Conservation (phyloP, 2,329 filamentous ascomycete species). For the Chaetomium sp. region DNA sequence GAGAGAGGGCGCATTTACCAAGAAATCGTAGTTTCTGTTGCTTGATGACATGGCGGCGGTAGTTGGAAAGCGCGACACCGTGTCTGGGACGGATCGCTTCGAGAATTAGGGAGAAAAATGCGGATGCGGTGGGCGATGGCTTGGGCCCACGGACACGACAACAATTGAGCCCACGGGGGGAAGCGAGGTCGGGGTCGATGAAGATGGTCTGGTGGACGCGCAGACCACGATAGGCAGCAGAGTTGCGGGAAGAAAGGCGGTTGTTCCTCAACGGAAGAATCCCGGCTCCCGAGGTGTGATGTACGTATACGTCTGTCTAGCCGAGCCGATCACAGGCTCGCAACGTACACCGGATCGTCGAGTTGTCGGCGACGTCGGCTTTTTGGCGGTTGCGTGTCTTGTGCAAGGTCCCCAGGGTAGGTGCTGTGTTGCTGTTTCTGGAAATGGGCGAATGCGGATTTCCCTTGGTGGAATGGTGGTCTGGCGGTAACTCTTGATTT, state of each 20-base stretch:
- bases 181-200: background rate
- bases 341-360: background rate
- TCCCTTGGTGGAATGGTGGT: background rate
- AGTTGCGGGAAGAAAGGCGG: background rate
- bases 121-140: background rate
- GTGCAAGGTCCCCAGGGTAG: background rate
- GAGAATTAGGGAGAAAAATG: background rate
- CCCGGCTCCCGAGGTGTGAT: slow-evolving; percentile 6
- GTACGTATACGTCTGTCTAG: background rate
- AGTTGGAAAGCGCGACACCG: slow-evolving; percentile 9
- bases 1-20: slow-evolving; percentile 55
- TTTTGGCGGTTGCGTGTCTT: background rate
- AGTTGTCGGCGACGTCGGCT: slow-evolving; percentile 7
- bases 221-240: background rate
- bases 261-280: slow-evolving; percentile 1
- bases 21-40: slow-evolving; percentile 98
- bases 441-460: background rate
- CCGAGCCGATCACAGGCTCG: slow-evolving; percentile 1
- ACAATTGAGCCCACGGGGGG: background rate
- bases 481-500: background rate
- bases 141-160: background rate
- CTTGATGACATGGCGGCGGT: slow-evolving; percentile 78
- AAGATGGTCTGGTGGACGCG: background rate
- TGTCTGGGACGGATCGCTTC: slow-evolving; percentile 5
- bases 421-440: background rate